Base-by-base conservation (phyloP, 176 grass and related monocot species). In the Rhynchospora tenuis region DNA sequence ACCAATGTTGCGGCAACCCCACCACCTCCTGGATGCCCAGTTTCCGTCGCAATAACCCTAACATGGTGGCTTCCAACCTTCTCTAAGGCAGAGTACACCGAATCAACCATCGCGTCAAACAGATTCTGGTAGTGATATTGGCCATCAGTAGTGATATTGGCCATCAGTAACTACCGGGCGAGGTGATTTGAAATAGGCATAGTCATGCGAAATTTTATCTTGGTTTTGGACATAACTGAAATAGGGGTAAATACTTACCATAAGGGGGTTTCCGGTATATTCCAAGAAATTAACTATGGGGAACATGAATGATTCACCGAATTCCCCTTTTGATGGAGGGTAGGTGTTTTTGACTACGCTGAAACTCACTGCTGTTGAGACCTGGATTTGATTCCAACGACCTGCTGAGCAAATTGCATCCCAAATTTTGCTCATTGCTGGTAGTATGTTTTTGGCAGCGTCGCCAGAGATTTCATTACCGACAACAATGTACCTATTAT, bases 171-270 rank as follows among this genome's bases (percentile, higher is more conserved):
- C 84, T 19, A 16, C 51, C 7, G 83, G 83, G 16, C 78, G 58
- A 0, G 79, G 0, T 9, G 78, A 64, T 0, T 48, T 73, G 65
- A 87, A 83, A 52, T 82, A 59, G 0, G 63, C 63, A 67, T 67
- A 67, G 63, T 67, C 63, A 17, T 27, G 63, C 22, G 63, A 67
- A 22, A 67, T 67, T 11, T n/a, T 12, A 8, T 7, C n/a, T 67
- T 17, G 63, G 28, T 67, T 67, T 26, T 24, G 33, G 33, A 4
- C 17, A 62, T 74, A 83, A n/a, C 73, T 50, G 74, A 94, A 92
- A 84, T 76, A 94, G 2, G 92, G 88, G 74, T 94, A 94, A 86
- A 88, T 87, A 84, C 90, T 94, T 83, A 91, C 73, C 2, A 94
- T 85, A 86, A 94, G 91, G 23, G 92, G 92, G 2, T 89, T 17